These are phyloP conservation scores for Stagonosporopsis vannaccii DNA, from an alignment of 2,329 filamentous ascomycete species.

Conservation along the genomic window DNA sequence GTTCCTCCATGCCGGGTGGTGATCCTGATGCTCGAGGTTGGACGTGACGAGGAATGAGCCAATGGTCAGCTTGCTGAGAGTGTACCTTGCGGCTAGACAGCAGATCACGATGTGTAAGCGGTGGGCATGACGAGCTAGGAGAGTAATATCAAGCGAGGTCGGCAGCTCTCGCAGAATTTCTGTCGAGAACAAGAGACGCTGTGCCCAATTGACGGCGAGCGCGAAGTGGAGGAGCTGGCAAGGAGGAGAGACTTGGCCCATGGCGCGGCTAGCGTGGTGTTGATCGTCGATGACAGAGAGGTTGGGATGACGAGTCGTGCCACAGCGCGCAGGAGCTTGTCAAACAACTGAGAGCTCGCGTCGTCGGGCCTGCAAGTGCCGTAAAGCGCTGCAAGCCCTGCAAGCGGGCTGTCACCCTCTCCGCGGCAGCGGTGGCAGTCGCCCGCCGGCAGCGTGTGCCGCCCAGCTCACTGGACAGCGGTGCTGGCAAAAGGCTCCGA, in stretches of 20 bases:
- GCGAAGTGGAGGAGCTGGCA: conserved; percentile 16
- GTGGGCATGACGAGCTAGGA: background rate
- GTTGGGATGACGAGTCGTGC: conserved; percentile 15
- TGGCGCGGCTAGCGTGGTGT: conserved; percentile 12
- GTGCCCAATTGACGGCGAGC: conserved; percentile 14
- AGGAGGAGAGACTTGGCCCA: conserved; percentile 8
- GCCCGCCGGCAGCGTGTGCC: background rate
- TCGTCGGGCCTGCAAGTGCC: background rate
- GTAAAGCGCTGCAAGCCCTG: background rate
- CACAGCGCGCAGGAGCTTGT: conserved; percentile 1
- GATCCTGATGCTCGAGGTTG: conserved; percentile 9
- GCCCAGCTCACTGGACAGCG: background rate
- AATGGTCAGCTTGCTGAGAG: conserved; percentile 1
- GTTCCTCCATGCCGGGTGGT: conserved; percentile 11
- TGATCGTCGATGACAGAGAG: conserved; percentile 22
- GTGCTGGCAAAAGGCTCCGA: background rate
- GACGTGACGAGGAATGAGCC: background rate
- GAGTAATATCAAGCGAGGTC: conserved; percentile 2
- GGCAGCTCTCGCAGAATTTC: conserved; percentile 12
- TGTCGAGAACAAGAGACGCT: background rate
- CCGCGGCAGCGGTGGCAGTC: conserved; percentile 1
- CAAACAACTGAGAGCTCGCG: conserved; percentile 10
- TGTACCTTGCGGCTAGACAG: conserved; percentile 8
- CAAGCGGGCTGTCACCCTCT: background rate
- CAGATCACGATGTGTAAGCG: conserved; percentile 4